phyloP scores from a whole-genome alignment of 2,329 filamentous ascomycete species.

The Botrytis tulipae region DNA sequence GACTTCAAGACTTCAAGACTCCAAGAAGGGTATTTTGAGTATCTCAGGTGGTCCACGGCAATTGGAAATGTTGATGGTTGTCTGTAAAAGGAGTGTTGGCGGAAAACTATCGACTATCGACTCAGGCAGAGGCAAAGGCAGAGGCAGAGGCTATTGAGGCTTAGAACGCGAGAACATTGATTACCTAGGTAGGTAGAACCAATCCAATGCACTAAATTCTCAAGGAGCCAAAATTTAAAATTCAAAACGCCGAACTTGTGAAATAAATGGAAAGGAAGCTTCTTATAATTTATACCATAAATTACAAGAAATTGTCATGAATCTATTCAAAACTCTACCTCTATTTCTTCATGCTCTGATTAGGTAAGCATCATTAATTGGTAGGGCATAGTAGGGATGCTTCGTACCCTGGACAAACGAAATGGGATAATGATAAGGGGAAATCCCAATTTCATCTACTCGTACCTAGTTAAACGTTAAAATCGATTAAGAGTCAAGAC shows the following conservation, averaged over 20 bases:
- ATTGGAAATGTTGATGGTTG: neutral
- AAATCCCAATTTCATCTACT: neutral
- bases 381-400: neutral
- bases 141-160: neutral
- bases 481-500: neutral
- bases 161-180: neutral
- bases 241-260: neutral
- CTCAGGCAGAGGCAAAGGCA: neutral
- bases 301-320: neutral
- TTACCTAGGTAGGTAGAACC: too few relatives aligned
- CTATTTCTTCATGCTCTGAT: neutral
- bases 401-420: neutral
- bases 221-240: neutral
- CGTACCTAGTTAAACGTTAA: neutral
- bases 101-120: neutral
- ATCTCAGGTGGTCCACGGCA: neutral
- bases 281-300: neutral
- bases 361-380: neutral
- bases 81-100: neutral
- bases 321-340: neutral
- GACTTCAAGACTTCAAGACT: neutral
- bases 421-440: neutral
- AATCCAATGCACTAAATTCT: neutral
- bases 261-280: neutral
- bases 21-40: neutral